Percentiles rank a stretch among this genome's conserved stretches.
phyloP scores from a whole-genome alignment of 306 rosid species.

The Purshia tridentata region DNA sequence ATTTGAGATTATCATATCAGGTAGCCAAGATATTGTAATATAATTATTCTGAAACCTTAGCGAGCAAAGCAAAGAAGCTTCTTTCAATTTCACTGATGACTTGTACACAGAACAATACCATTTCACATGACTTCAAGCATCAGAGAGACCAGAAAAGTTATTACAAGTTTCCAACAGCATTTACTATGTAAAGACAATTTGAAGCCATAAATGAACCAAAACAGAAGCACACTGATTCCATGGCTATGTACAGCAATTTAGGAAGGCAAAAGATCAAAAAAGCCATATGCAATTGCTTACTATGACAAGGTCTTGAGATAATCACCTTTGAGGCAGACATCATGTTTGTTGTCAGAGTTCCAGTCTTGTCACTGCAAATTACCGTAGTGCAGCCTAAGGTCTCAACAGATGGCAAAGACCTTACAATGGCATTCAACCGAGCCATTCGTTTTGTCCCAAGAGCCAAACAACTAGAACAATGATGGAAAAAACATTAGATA shows the following conservation, averaged over 20 bases:
- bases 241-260: neutral
- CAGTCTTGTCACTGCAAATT: constrained; percentile 98
- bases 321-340: constrained; percentile 91
- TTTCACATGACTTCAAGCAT: neutral
- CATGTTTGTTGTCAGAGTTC: constrained; percentile 96
- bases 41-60: neutral
- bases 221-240: neutral
- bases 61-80: neutral
- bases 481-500: constrained; percentile 9
- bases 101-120: neutral
- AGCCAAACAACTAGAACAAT: constrained; percentile 76
- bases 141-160: neutral
- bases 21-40: neutral
- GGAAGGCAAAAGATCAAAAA: neutral
- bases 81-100: neutral
- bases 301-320: constrained; percentile 10
- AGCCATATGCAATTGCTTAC: constrained; percentile 5
- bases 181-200: neutral
- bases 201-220: neutral
- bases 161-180: neutral
- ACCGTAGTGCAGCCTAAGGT: constrained; percentile 98
- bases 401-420: constrained; percentile 93
- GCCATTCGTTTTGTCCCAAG: constrained; percentile 99
- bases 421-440: constrained; percentile 89
- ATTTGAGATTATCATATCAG: neutral